These are phyloP conservation scores for Peronosclerospora sorghi DNA, from an alignment of 352 stramenopile species.

Conservation along the genomic window DNA sequence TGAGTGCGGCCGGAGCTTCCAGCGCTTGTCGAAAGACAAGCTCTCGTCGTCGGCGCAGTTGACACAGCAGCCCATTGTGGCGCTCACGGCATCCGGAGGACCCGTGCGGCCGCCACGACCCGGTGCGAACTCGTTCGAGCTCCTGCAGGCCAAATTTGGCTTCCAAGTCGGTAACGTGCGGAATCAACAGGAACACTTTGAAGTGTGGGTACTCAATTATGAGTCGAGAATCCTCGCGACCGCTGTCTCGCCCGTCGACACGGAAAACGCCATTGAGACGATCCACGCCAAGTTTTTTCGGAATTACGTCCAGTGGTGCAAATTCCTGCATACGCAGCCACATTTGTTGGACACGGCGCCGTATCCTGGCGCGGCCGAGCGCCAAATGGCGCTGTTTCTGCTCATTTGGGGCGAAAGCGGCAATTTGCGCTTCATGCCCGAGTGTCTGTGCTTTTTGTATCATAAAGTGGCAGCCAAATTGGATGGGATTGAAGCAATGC, in stretches of 20 bases:
- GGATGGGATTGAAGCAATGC: slow-evolving; percentile 40
- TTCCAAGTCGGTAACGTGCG: slow-evolving; percentile 78
- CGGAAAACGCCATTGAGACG: slow-evolving; percentile 47
- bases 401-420: slow-evolving; percentile 78
- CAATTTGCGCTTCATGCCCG: slow-evolving; percentile 84
- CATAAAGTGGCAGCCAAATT: slow-evolving; percentile 71
- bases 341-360: slow-evolving; percentile 46
- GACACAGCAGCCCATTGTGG: slow-evolving; percentile 7
- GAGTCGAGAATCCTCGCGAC: slow-evolving; percentile 41
- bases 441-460: slow-evolving; percentile 84
- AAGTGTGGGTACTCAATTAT: slow-evolving; percentile 77
- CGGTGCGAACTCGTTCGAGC: slow-evolving; percentile 51
- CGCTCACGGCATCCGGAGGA: slow-evolving; percentile 9
- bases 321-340: slow-evolving; percentile 83
- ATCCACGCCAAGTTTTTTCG: slow-evolving; percentile 92
- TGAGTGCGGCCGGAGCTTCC: slow-evolving; percentile 32
- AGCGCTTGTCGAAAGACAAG: slow-evolving; percentile 11
- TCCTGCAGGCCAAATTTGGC: slow-evolving; percentile 75
- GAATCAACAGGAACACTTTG: slow-evolving; percentile 82
- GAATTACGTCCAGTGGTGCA: slow-evolving; percentile 93
- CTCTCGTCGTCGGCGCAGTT: slow-evolving; percentile 1
- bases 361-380: slow-evolving; percentile 27
- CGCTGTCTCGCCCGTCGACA: slow-evolving; percentile 18
- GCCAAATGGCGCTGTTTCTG: slow-evolving; percentile 71
- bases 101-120: slow-evolving; percentile 14